Conservation (phyloP, 2,329 filamentous ascomycete genomes). For the Fusarium sp. region DNA sequence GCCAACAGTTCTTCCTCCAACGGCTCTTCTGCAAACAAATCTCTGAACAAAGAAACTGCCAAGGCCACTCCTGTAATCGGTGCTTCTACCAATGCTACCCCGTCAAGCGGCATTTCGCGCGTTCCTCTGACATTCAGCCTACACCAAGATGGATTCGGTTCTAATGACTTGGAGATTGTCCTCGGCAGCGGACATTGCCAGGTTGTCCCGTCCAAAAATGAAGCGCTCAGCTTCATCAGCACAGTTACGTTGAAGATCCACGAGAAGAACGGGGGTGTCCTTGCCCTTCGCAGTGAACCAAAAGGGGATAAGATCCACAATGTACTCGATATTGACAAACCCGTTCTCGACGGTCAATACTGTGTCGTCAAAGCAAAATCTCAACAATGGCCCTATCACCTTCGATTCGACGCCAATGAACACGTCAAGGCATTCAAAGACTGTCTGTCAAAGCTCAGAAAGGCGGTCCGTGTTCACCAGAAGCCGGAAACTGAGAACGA, state of each 20-base stretch:
- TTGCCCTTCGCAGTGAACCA: constrained; percentile 25
- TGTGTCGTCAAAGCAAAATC: constrained; percentile 37
- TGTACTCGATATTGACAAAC: constrained; percentile 40
- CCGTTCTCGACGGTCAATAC: constrained; percentile 34
- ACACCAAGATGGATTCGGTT: not conserved
- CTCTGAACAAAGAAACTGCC: not conserved
- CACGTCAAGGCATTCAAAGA: constrained; percentile 36
- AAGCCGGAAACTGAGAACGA: not conserved
- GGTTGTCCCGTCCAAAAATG: constrained; percentile 22
- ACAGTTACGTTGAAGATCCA: constrained; percentile 37
- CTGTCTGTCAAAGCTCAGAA: constrained; percentile 19
- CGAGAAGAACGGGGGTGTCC: not conserved
- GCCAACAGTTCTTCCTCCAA: not conserved
- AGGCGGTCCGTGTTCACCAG: constrained; percentile 6
- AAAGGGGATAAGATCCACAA: constrained; percentile 31
- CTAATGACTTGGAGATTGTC: constrained; percentile 15
- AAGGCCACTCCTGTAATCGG: not conserved
- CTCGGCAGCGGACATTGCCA: constrained; percentile 38
- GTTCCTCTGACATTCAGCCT: not conserved
- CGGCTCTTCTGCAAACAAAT: not conserved
- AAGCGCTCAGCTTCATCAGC: constrained; percentile 18
- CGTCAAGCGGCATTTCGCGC: not conserved
- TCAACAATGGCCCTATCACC: constrained; percentile 9
- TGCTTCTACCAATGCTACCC: not conserved
- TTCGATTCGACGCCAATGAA: constrained; percentile 35